Percentiles rank a stretch among this genome's conserved stretches.
Evolutionary conservation across 805 yeast genomes (phyloP).

Genomic region (Candida sithepensis): DNA sequence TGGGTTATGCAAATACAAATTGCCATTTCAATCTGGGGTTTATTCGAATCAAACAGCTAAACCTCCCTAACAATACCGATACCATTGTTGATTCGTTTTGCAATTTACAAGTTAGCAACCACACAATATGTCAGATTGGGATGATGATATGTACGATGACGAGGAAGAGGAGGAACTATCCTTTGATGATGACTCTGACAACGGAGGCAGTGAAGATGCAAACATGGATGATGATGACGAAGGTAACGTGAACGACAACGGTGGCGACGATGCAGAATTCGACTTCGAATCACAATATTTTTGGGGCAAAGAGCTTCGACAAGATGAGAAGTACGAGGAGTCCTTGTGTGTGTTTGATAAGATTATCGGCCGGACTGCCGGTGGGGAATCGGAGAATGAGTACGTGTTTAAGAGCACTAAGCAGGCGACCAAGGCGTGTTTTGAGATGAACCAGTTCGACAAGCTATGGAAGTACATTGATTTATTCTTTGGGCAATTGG

Average conservation of each 20-base stretch:
- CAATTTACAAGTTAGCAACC: too few relatives aligned
- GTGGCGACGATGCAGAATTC: background rate
- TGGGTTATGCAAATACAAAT: too few relatives aligned
- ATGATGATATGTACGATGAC: background rate
- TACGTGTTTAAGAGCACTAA: slow-evolving; percentile 32
- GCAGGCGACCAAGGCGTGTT: slow-evolving; percentile 30
- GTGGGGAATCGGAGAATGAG: slow-evolving; percentile 4
- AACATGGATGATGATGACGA: background rate
- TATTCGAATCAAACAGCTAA: too few relatives aligned
- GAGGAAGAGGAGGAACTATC: slow-evolving; percentile 12
- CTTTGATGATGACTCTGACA: slow-evolving; percentile 21
- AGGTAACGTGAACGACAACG: background rate
- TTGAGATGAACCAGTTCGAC: slow-evolving; percentile 14
- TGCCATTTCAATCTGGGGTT: too few relatives aligned
- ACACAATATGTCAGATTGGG: slow-evolving; percentile 1
- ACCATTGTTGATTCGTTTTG: too few relatives aligned
- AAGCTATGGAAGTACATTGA: slow-evolving; percentile 13
- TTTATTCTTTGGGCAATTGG: slow-evolving; percentile 18
- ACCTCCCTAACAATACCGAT: too few relatives aligned
- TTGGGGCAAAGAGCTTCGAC: slow-evolving; percentile 30
- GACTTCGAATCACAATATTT: slow-evolving; percentile 29
- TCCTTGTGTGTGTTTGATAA: slow-evolving; percentile 24
- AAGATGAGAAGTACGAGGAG: slow-evolving; percentile 27
- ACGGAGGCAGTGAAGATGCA: background rate
- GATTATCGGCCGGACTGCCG: slow-evolving; percentile 13